Conservation (phyloP, 805 yeast genomes). For the Candida khao-thaluensis region DNA sequence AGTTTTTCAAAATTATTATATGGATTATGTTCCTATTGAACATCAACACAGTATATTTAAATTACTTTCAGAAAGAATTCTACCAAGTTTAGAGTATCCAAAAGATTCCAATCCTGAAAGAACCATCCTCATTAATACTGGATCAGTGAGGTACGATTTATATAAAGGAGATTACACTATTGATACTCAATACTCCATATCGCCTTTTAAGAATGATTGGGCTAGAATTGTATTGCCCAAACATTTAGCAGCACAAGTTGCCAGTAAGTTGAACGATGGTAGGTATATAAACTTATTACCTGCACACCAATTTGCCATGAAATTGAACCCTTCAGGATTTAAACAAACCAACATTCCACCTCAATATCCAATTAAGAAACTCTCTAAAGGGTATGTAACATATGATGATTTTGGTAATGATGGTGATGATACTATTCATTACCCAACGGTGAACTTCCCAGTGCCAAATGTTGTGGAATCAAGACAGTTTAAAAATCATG, state of each 20-base stretch:
- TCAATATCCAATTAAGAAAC: constrained; percentile 13
- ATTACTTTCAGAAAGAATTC: constrained; percentile 55
- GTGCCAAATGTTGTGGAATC: constrained; percentile 81
- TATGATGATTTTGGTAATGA: constrained; percentile 77
- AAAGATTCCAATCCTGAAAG: constrained; percentile 24
- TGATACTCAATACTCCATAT: constrained; percentile 77
- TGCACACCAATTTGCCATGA: constrained; percentile 20
- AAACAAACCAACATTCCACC: neutral
- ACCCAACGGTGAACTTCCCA: constrained; percentile 53
- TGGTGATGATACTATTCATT: constrained; percentile 84
- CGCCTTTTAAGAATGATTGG: constrained; percentile 87
- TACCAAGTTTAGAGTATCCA: constrained; percentile 43
- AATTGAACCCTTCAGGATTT: constrained; percentile 2
- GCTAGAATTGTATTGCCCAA: constrained; percentile 59
- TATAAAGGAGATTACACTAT: constrained; percentile 80
- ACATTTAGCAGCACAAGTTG: constrained; percentile 52
- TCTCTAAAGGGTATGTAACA: constrained; percentile 75
- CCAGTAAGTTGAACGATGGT: constrained; percentile 55
- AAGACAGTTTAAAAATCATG: constrained; percentile 24
- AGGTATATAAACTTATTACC: constrained; percentile 41
- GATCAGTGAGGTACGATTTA: constrained; percentile 83
- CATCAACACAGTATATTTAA: constrained; percentile 53
- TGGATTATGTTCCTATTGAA: constrained; percentile 61
- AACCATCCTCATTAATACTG: constrained; percentile 74
- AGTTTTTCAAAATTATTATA: constrained; percentile 65